Conservation (phyloP, 805 yeast genomes). For the Barnettozyma sucrosica region DNA sequence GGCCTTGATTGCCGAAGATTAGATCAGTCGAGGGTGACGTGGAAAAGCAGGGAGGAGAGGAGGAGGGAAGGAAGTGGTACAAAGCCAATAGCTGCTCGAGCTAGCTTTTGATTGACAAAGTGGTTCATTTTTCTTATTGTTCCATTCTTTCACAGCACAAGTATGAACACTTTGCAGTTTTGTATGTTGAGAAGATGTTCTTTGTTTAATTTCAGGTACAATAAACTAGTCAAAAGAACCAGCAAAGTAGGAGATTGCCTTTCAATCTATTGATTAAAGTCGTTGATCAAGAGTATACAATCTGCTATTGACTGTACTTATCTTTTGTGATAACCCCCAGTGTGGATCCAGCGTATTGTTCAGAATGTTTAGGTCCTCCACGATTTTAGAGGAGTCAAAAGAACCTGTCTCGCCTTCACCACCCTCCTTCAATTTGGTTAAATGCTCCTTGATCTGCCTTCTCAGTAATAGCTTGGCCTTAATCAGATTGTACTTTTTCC, state of each 20-base stretch:
- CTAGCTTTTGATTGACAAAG: neutral
- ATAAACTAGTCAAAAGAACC: neutral
- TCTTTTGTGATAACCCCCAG: conserved; percentile 18
- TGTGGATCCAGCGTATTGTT: conserved; percentile 26
- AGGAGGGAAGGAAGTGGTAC: neutral
- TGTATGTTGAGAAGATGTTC: neutral
- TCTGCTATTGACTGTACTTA: conserved; percentile 11
- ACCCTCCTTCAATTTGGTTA: conserved; percentile 5
- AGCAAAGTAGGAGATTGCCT: neutral
- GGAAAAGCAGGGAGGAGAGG: neutral
- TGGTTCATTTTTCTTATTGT: neutral
- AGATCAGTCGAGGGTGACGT: neutral
- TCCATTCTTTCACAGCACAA: neutral
- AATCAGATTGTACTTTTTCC: conserved; percentile 21
- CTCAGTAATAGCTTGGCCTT: conserved; percentile 13
- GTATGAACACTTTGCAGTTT: neutral
- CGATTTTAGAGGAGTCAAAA: conserved; percentile 3
- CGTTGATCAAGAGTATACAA: conserved; percentile 8
- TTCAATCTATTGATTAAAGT: neutral
- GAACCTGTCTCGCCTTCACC: neutral
- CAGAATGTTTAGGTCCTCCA: conserved; percentile 25
- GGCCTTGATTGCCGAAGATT: conserved; percentile 58
- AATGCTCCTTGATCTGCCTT: conserved; percentile 17
- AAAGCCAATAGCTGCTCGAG: neutral
- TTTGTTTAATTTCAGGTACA: neutral